Percentiles rank a stretch among this genome's conserved stretches.
Conservation (phyloP, 1,284 basidiomycete species). For the Papiliotrema flavescens region DNA sequence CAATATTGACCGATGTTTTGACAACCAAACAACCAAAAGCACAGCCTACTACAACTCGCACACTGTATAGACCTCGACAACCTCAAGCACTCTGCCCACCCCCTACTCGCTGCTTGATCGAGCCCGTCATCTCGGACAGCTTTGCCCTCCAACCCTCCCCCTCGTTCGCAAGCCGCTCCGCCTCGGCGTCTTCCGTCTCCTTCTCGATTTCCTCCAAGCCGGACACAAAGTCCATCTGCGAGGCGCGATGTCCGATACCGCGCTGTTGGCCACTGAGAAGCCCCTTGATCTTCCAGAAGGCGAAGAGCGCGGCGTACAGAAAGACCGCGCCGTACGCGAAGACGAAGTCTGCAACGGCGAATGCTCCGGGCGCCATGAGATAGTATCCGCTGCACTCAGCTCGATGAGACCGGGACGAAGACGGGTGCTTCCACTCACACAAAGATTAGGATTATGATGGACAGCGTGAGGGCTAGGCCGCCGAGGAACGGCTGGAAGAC, state of each 20-base stretch:
- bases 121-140: too few relatives aligned
- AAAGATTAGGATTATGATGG: neutral
- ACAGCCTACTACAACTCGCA: too few relatives aligned
- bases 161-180: neutral
- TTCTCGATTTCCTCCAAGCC: neutral
- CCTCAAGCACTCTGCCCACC: too few relatives aligned
- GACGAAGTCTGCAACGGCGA: neutral
- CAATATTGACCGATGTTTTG: too few relatives aligned
- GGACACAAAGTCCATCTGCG: neutral
- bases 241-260: neutral
- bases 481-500: constrained; percentile 8
- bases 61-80: too few relatives aligned
- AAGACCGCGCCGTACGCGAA: neutral
- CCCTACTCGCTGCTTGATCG: too few relatives aligned
- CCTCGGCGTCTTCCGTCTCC: neutral
- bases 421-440: too few relatives aligned
- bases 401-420: neutral
- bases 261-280: neutral
- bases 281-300: neutral
- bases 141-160: too few relatives aligned
- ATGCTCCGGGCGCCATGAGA: neutral
- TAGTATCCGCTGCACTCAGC: neutral
- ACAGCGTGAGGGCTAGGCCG: neutral
- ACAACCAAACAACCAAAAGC: too few relatives aligned
- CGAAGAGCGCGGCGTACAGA: neutral